Evolutionary conservation across 192 early-diverging fungal species (phyloP), one percentile per base, ranked within the genome.

Genomic region (Coemansia sp.): DNA sequence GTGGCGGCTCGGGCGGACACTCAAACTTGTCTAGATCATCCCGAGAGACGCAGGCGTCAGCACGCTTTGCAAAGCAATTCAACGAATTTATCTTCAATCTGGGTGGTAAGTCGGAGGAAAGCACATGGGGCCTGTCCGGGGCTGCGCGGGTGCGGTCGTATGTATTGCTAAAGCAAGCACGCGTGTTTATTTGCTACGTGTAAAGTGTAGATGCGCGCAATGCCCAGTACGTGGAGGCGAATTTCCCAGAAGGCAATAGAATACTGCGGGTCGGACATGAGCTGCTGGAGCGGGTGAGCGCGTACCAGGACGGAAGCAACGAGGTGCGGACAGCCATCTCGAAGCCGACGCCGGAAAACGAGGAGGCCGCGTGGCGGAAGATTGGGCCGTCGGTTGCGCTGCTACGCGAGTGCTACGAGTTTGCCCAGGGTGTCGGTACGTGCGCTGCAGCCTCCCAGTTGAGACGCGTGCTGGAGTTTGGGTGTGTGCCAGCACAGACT

Each of bases 291-390:
- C 51, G 55, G 32, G 59, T 74, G 8, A 42, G 56, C 38, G 53
- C 29, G 17, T 73, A 69, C 53, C 48, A 62, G 20, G 75, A 79
- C 35, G 56, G 62, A 61, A 65, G 38, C 43, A 38, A 63, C 26
- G 60, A 64, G 38, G 57, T 78, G 30, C 53, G 56, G 25, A 65
- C 85, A 80, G 95, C 95, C 28, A 94, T 98, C 53, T 85, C 87
- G 19, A 73, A 77, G 23, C 94, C 94, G 10, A 86, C 83, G 26
- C 79, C 81, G 23, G 88, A 92, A 40, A 86, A 90, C 62, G 95
- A 98, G 64, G 83, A 90, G 27, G 85, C 80, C 29, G 93, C 91
- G 22, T 98, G 94, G 95, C 70, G 83, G 43, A 84, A 84, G 51
- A 78, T 98, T 26, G 78, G 81, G 17, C 94, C 93, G 34, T 87